Conservation (phyloP, 768 basidiomycete species). For the Chalciporus pseudorubinellus region DNA sequence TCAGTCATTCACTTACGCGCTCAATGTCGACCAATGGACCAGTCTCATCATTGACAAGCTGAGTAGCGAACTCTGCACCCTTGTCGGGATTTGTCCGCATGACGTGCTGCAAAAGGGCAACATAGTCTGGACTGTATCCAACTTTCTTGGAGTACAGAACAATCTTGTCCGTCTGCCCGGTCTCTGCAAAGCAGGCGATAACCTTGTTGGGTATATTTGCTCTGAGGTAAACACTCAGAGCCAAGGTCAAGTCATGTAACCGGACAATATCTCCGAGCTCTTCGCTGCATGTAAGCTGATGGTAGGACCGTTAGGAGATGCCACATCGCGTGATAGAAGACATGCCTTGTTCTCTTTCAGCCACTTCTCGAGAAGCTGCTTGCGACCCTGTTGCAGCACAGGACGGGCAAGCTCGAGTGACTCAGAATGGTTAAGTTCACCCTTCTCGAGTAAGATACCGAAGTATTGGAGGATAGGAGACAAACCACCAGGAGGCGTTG, state of each 20-base stretch:
- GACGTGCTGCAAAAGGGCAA: constrained; percentile 88
- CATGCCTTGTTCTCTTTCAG: constrained; percentile 96
- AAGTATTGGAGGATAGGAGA: constrained; percentile 98
- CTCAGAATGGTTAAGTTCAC: constrained; percentile 95
- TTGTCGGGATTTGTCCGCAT: constrained; percentile 97
- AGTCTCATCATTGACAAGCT: constrained; percentile 88
- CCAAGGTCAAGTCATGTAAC: constrained; percentile 92
- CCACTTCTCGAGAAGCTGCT: constrained; percentile 98
- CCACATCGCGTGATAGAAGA: constrained; percentile 4
- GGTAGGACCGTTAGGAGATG: constrained; percentile 10
- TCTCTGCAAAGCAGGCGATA: constrained; percentile 98
- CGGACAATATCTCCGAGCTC: constrained; percentile 98
- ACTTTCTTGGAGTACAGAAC: constrained; percentile 97
- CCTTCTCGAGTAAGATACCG: constrained; percentile 97
- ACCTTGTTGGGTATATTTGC: constrained; percentile 99
- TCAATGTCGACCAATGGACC: constrained; percentile 94
- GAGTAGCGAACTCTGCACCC: constrained; percentile 95
- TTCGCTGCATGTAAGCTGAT: constrained; percentile 93
- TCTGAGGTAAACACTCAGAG: constrained; percentile 94
- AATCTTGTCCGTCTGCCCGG: constrained; percentile 98
- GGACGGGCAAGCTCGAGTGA: constrained; percentile 94
- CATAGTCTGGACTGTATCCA: constrained; percentile 89
- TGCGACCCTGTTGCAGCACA: constrained; percentile 92
- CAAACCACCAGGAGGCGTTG: constrained; percentile 84
- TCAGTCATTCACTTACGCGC: constrained; percentile 49